Evolutionary conservation across 2,329 filamentous ascomycete species (phyloP).

Genomic region (Colletotrichum sidae): DNA sequence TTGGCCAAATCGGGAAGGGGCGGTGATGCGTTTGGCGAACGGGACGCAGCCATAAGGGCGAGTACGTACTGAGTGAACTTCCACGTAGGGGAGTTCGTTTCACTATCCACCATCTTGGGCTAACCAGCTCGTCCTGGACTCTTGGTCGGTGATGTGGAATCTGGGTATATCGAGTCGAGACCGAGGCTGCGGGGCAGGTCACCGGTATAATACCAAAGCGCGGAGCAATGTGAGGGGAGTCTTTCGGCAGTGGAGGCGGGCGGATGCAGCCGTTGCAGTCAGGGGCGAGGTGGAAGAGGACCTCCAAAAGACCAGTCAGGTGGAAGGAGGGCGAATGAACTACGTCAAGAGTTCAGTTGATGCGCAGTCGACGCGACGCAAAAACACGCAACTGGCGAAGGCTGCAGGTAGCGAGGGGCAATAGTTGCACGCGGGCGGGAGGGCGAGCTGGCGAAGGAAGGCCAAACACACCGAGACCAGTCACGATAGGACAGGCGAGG

Average conservation of each 20-base stretch:
- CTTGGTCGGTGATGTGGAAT: neutral
- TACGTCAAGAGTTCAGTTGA: conserved; percentile 4
- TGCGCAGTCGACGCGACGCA: conserved; percentile 11
- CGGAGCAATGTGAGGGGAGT: no score
- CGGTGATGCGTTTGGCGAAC: neutral
- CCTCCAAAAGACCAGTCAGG: neutral
- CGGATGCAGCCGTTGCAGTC: no score
- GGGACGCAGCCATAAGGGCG: conserved; percentile 18
- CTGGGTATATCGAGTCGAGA: conserved; percentile 9
- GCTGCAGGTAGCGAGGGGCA: conserved; percentile 18
- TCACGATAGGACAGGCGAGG: neutral
- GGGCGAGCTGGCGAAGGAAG: neutral
- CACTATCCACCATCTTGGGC: conserved; percentile 93
- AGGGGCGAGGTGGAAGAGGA: no score
- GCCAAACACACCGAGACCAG: no score
- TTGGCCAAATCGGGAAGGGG: neutral
- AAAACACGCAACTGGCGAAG: conserved; percentile 24
- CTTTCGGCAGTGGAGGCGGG: no score
- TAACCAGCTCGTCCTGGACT: conserved; percentile 21
- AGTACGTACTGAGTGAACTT: conserved; percentile 96
- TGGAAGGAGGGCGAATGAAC: neutral
- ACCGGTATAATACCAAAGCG: no score
- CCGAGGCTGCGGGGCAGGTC: conserved; percentile 29
- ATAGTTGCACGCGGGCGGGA: conserved; percentile 5
- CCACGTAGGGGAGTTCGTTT: conserved; percentile 95